Percentiles rank a stretch among this genome's conserved stretches.
These are phyloP conservation scores for Gossypium bickii DNA, from an alignment of 345 rosid species.

Conservation along the genomic window DNA sequence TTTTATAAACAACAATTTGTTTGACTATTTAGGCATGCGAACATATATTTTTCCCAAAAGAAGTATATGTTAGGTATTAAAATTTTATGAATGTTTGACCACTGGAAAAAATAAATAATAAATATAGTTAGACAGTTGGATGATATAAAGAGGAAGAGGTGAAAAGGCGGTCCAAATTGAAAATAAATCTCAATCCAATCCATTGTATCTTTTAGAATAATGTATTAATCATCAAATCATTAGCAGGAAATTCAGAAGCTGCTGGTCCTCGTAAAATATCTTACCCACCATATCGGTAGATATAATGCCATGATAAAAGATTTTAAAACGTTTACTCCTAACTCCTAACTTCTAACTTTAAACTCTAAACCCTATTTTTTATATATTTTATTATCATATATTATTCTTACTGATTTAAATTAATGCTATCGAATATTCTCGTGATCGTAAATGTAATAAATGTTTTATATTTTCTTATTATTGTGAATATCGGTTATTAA, in stretches of 20 bases:
- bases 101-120: background rate
- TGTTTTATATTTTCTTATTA: no score
- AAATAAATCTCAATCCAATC: constrained; percentile 8
- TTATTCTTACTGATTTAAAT: no score
- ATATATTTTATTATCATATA: no score
- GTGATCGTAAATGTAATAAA: no score
- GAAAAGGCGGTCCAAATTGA: background rate
- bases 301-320: background rate
- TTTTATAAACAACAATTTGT: background rate
- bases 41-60: background rate
- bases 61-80: constrained; percentile 37
- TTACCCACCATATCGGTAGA: background rate
- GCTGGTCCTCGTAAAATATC: background rate
- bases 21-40: constrained; percentile 32
- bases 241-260: background rate
- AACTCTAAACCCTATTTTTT: no score
- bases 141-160: background rate
- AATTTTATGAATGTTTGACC: constrained; percentile 29
- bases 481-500: no score
- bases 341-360: no score
- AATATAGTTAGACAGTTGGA: background rate
- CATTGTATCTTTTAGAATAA: constrained; percentile 21
- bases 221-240: background rate
- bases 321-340: background rate
- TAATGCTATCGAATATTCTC: no score